phyloP scores from a whole-genome alignment of 768 basidiomycete species.

The Suillus placidus region DNA sequence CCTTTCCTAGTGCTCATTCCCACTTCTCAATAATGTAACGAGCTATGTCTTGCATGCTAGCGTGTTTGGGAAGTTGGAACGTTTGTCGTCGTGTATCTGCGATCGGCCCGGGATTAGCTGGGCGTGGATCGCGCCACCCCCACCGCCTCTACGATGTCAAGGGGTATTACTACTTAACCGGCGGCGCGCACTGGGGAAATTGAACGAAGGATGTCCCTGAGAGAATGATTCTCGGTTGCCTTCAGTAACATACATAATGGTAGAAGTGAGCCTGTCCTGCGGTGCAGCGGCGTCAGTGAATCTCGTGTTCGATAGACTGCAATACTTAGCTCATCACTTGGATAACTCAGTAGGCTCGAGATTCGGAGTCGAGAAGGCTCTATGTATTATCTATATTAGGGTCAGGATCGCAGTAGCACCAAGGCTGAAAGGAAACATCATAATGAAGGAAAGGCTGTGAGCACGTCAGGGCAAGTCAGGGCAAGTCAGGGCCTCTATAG shows the following conservation, averaged over 20 bases:
- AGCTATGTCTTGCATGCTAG: not conserved
- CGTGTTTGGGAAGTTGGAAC: not conserved
- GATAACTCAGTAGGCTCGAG: not conserved
- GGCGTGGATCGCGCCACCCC: conserved; percentile 1
- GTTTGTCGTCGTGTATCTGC: not conserved
- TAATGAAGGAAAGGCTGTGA: not conserved
- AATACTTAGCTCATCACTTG: not conserved
- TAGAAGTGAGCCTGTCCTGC: not conserved
- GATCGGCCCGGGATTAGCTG: not conserved
- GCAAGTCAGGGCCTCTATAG: not conserved
- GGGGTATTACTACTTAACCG: conserved; percentile 27
- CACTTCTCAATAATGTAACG: not conserved
- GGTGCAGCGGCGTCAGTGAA: not conserved
- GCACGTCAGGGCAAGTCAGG: not conserved
- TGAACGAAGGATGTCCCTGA: conserved; percentile 47
- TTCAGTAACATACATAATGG: conserved; percentile 28
- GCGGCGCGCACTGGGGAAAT: conserved; percentile 52
- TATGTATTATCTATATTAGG: no score
- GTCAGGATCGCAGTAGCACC: not conserved
- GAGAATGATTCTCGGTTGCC: conserved; percentile 49
- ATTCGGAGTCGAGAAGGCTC: no score
- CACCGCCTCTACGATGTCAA: conserved; percentile 38
- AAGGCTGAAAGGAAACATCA: not conserved
- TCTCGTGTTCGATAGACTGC: not conserved
- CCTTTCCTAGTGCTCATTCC: not conserved